A percentile compares a stretch with the other conserved stretches of the same genome.
Conservation (phyloP, 2,329 filamentous ascomycete genomes). For the Salinomyces thailandicus region DNA sequence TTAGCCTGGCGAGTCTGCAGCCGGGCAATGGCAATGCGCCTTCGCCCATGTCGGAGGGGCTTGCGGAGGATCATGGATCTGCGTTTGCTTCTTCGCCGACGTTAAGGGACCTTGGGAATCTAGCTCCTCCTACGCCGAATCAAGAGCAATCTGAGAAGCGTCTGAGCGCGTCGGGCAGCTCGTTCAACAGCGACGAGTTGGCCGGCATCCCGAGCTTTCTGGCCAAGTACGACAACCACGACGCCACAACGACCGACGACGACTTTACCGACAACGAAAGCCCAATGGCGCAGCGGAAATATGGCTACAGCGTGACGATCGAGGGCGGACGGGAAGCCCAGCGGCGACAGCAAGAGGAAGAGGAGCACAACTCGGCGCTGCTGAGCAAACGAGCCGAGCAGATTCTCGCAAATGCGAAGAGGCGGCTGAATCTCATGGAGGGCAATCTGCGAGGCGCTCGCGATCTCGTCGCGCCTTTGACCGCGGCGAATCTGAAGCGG, state of each 20-base stretch:
- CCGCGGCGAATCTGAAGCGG: conserved; percentile 28
- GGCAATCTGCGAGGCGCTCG: conserved; percentile 75
- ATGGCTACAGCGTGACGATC: conserved; percentile 7
- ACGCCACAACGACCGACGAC: conserved; percentile 10
- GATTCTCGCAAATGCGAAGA: conserved; percentile 88
- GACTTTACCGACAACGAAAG: conserved; percentile 28
- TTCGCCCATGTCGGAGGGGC: not conserved
- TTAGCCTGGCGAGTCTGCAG: no score
- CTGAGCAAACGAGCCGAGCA: conserved; percentile 76
- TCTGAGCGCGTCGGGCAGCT: conserved; percentile 29
- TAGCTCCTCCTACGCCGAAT: conserved; percentile 11
- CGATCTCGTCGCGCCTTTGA: conserved; percentile 27
- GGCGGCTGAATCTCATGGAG: conserved; percentile 83
- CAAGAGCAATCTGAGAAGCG: conserved; percentile 10
- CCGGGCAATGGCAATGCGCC: no score
- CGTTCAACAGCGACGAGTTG: conserved; percentile 35
- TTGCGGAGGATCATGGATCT: conserved; percentile 1
- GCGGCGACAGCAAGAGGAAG: conserved; percentile 30
- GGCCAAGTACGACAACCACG: conserved; percentile 17
- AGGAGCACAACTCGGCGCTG: conserved; percentile 60
- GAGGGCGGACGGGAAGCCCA: conserved; percentile 18
- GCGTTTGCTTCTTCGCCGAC: conserved; percentile 21
- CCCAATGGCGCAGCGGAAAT: conserved; percentile 13
- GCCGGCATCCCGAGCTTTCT: conserved; percentile 29
- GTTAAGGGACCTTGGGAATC: conserved; percentile 21